Evolutionary conservation across 495 filamentous ascomycete genomes (phyloP), one percentile per base, ranked within the genome.

Genomic region (Polyplosphaeria fusca): DNA sequence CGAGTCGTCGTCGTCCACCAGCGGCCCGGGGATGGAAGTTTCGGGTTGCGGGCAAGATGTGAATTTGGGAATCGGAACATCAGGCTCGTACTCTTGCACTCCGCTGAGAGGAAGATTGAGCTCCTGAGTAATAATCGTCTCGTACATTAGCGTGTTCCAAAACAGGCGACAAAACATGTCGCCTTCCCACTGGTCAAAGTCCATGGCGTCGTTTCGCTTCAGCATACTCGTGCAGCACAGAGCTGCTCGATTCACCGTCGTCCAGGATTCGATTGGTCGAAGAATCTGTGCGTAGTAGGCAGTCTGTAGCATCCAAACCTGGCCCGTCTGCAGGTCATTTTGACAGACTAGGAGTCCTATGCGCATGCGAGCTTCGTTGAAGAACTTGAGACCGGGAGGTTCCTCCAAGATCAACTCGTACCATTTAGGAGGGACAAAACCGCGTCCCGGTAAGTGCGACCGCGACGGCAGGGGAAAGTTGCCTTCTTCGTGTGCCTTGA

Each of bases 121-220:
- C 52, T 65, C 62, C 32, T 65, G 62, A 0, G 43, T 58, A 19
- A 65, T 47, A 25, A 65, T 65, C 16, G 52, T 65, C 27, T 65
- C 62, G 52, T 65, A 61, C 62, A 65, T 65, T 24, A 65, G 53
- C 1, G 56, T 58, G 24, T 49, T 61, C 62, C 62, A 65, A 25
- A 61, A 65, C 9, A 65, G 20, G 20, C 62, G 37, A 9, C 55
- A 61, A 25, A 60, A 51, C 57, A 65, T 61, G 40, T 65, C 62
- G 5, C 57, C 58, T 26, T 65, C 62, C 62, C 62, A 65, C 28
- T 52, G 13, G 18, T 65, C 52, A 25, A 50, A 65, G 22, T 65
- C 47, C n/a, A 61, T 57, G 2, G 45, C 22, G 22, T 58, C 47
- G 14, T 24, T 45, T 13, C 62, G 9, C 41, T 47, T 52, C 24